Evolutionary conservation across 495 filamentous ascomycete species (phyloP).

Genomic region (Paragyromitra xinjiangensis): DNA sequence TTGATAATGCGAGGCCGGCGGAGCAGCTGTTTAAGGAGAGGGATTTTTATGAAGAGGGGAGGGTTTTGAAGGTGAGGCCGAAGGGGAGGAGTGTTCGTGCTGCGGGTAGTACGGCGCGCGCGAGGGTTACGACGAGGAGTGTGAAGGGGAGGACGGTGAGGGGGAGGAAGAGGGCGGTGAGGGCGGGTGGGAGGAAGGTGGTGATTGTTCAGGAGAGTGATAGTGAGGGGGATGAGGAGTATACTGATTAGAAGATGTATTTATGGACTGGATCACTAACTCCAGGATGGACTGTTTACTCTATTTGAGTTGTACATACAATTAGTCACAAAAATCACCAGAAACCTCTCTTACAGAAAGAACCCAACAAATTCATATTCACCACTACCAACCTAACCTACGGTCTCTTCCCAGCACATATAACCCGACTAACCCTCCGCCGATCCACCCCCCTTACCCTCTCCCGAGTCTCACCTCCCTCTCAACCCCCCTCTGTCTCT

Average conservation of each 20-base stretch:
- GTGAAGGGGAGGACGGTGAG: neutral
- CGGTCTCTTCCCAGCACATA: constrained; percentile 1
- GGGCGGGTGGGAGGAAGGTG: neutral
- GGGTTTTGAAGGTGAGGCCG: constrained; percentile 48
- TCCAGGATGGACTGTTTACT: neutral
- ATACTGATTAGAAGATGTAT: constrained; percentile 20
- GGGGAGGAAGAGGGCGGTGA: neutral
- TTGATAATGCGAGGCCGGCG: constrained; percentile 60
- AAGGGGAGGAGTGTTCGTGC: neutral
- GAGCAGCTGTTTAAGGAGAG: constrained; percentile 68
- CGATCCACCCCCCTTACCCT: neutral
- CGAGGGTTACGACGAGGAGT: neutral
- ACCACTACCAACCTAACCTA: neutral
- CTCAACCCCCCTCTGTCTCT: constrained; percentile 30
- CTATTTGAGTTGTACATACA: neutral
- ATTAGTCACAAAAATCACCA: neutral
- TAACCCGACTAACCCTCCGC: neutral
- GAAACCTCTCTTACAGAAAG: neutral
- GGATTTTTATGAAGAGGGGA: constrained; percentile 64
- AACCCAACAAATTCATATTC: neutral
- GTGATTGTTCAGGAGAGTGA: constrained; percentile 22
- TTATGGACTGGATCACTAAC: neutral
- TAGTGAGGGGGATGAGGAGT: constrained; percentile 29
- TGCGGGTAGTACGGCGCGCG: neutral
- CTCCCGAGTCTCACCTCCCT: neutral